Percentiles rank a stretch among this genome's conserved stretches.
Conservation (phyloP, 306 rosid species). For the barrel medic (Medicago truncatula) region MtrunA17r5.0-ANR NC_053044.1:41719501-41720000, state of each 20-base stretch:
- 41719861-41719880: not conserved
- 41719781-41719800: not conserved
- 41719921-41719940: not conserved
- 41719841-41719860: not conserved
- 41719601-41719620: not conserved
- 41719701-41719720: not conserved
- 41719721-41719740: not conserved
- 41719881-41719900: not conserved
- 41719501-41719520: too few relatives aligned
- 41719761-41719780: not conserved
- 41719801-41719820: not conserved
- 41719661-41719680: not conserved
- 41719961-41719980: not conserved
- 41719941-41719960: conserved; percentile 1
- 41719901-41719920: not conserved
- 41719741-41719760: not conserved
- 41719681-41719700: not conserved
- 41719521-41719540: too few relatives aligned
- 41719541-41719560: too few relatives aligned
- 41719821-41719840: not conserved
- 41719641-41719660: not conserved
- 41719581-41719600: not conserved
- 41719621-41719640: not conserved
- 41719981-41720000: not conserved
- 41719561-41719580: too few relatives aligned